These are phyloP conservation scores for Boletus coccyginus DNA, from an alignment of 768 basidiomycete genomes.

Conservation along the genomic window DNA sequence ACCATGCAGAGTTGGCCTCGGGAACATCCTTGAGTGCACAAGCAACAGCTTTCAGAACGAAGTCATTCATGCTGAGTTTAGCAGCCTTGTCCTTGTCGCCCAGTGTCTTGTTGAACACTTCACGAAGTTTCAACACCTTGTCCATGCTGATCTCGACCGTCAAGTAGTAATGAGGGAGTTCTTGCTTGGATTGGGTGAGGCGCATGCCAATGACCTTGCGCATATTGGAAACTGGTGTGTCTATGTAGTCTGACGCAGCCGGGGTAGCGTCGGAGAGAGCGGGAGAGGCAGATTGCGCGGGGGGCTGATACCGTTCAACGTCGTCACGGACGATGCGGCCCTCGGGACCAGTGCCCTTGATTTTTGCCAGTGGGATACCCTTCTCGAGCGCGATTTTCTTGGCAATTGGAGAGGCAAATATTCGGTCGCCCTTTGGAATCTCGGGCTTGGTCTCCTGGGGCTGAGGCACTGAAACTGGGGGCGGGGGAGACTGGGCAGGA, in stretches of 20 bases:
- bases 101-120: slow-evolving; percentile 91
- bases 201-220: slow-evolving; percentile 89
- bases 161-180: slow-evolving; percentile 96
- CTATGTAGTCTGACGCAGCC: slow-evolving; percentile 74
- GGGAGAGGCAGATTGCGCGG: slow-evolving; percentile 42
- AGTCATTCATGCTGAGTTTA: slow-evolving; percentile 98
- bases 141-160: slow-evolving; percentile 97
- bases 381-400: slow-evolving; percentile 96
- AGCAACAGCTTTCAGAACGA: slow-evolving; percentile 91
- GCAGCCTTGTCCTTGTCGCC: slow-evolving; percentile 84
- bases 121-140: slow-evolving; percentile 87
- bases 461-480: slow-evolving; percentile 34
- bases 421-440: slow-evolving; percentile 67
- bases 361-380: slow-evolving; percentile 83
- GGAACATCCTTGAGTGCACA: slow-evolving; percentile 93
- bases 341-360: slow-evolving; percentile 92
- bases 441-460: slow-evolving; percentile 50
- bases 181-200: slow-evolving; percentile 89
- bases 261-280: slow-evolving; percentile 45
- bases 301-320: slow-evolving; percentile 82
- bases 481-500: slow-evolving; percentile 31
- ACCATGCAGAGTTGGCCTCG: slow-evolving; percentile 97
- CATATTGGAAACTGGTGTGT: slow-evolving; percentile 92
- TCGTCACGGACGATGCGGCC: slow-evolving; percentile 95
- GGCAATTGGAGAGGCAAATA: slow-evolving; percentile 94